Evolutionary conservation across 306 rosid genomes (phyloP), one percentile per base, ranked within the genome.

Genomic region (Dryas alaskensis): DNA sequence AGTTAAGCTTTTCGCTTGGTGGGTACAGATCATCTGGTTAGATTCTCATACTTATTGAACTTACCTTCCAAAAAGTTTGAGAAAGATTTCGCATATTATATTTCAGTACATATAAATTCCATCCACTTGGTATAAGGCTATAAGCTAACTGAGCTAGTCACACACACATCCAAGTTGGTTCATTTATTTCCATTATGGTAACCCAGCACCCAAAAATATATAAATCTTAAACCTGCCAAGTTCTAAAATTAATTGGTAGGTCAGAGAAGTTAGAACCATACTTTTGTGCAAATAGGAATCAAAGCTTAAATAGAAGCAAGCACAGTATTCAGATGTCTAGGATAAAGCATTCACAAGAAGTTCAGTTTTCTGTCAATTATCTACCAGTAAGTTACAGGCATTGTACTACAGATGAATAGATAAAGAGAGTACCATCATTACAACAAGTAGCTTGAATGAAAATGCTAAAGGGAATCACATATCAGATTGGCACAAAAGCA

Each of bases 121-220:
- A 46, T 45, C 67, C 40, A 66, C 5, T 5, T 54, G 49, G 60
- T 37, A 57, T 2, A 31, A 31, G 37, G 49, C 50, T 37, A 57
- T 2, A 31, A 31, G 37, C 37, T 31, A 31, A 31, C 1, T 31
- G 3, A 44, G 45, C 57, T 57, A 39, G 9, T 45, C 42, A 65
- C 70, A 46, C 70, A 19, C 19, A 22, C 17, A 46, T 65, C 54
- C 22, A 67, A 48, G 72, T 48, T 48, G 72, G 71, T 67, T 48
- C 37, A 31, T 31, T 1, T 31, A 31, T 31, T 31, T 31, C 37
- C 37, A 31, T 22, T 22, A 31, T 1, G 3, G 37, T 27, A 5
- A 60, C 14, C 43, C 42, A 47, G 13, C 46, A 8, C 50, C 46
- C 27, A 31, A 25, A 40, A 63, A 48, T 22, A 22, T 22, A 22